Evolutionary conservation across 78 protist genomes (phyloP).

Genomic region (Dictyostelium intermedium): DNA sequence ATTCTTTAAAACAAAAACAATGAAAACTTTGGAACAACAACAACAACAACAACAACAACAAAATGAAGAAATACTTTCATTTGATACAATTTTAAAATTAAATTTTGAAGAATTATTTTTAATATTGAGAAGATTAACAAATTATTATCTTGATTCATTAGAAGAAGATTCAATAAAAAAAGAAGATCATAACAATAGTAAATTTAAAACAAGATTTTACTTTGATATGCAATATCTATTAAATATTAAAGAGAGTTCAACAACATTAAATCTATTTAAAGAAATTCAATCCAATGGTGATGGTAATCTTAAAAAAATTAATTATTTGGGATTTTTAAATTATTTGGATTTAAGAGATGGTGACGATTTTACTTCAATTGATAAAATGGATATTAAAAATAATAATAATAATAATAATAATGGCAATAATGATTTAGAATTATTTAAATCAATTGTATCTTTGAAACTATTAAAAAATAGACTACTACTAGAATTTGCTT

Average conservation of each 20-base stretch:
- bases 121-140: background rate
- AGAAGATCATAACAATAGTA: background rate
- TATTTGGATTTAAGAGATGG: background rate
- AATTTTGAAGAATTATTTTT: background rate
- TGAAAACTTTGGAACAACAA: background rate
- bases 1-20: too few relatives aligned
- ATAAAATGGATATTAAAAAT: background rate
- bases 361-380: background rate
- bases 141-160: background rate
- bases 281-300: background rate
- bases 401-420: too few relatives aligned
- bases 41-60: background rate
- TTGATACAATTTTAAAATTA: background rate
- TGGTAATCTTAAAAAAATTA: background rate
- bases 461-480: background rate
- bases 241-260: background rate
- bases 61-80: background rate
- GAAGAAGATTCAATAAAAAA: background rate
- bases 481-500: background rate
- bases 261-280: background rate
- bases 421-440: background rate
- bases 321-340: background rate
- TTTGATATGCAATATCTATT: background rate
- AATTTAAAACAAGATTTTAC: background rate
- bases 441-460: background rate